Evolutionary conservation across 1,139 yeast species (phyloP).

Genomic region (Geotrichum siamense): DNA sequence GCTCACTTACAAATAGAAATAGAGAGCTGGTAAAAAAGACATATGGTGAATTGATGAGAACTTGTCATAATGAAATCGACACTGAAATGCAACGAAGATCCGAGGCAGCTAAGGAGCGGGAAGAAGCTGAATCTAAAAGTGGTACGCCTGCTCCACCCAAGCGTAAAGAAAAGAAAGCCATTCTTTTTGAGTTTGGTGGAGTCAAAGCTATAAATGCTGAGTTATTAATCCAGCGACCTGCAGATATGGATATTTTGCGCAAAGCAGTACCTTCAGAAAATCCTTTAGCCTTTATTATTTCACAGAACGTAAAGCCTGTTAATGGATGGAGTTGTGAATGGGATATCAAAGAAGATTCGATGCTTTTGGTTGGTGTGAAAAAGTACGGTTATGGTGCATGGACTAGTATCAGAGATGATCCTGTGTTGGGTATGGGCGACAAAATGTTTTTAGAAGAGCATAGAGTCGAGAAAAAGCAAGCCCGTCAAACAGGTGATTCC

Average conservation of each 20-base stretch:
- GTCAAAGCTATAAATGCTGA: conserved; percentile 92
- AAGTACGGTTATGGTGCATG: conserved; percentile 97
- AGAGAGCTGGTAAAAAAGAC: conserved; percentile 76
- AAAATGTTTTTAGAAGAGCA: conserved; percentile 58
- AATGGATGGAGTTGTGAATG: conserved; percentile 90
- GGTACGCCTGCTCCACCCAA: conserved; percentile 31
- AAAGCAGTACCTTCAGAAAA: conserved; percentile 49
- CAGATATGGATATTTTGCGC: conserved; percentile 63
- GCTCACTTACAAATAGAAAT: conserved; percentile 77
- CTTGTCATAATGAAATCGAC: conserved; percentile 55
- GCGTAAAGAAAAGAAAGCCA: conserved; percentile 79
- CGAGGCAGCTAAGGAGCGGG: conserved; percentile 41
- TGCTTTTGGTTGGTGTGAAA: conserved; percentile 76
- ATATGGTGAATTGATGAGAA: conserved; percentile 59
- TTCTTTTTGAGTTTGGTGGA: conserved; percentile 79
- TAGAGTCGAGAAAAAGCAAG: conserved; percentile 38
- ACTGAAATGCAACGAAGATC: conserved; percentile 64
- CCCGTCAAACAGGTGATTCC: conserved; percentile 31
- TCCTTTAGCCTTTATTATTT: conserved; percentile 44
- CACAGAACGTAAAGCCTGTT: conserved; percentile 65
- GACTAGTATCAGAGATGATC: conserved; percentile 92
- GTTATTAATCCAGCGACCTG: conserved; percentile 70
- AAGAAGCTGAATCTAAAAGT: conserved; percentile 4
- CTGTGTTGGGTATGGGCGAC: conserved; percentile 77
- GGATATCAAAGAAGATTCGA: conserved; percentile 76